Evolutionary conservation across 2,329 filamentous ascomycete species (phyloP), one percentile per base, ranked within the genome.

Genomic region (Aspergillus sp.): DNA sequence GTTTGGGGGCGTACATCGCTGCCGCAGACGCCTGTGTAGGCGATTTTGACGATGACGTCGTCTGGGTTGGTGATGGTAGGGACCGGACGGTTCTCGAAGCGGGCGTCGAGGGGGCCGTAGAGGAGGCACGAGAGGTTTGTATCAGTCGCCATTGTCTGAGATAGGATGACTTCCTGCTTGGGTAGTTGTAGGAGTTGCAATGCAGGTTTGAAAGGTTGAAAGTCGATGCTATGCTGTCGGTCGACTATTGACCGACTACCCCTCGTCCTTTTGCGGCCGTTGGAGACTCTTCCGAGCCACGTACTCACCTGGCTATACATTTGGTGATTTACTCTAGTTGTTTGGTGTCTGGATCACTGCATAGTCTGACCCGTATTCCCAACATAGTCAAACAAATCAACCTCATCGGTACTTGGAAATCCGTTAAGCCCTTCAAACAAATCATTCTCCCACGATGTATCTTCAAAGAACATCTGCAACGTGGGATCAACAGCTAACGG

Each of bases 21-120:
- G 40, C 75, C 77, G 59, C 76, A 79, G 17, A 79, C 76, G 6
- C 77, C 78, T 0, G 76, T 68, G 45, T 73, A 80, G 9, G 73
- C 71, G 37, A 80, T 77, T 23, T 74, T 72, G 12, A 80, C 66
- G 23, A 80, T 69, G 12, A 79, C 74, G 62, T 79, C 77, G 56
- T 75, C 66, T 0, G 71, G 68, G 17, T 74, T 65, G 8, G 66
- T 57, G 7, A 77, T 65, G 5, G 62, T 56, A 2, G 77, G 77
- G 1, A 77, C 62, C 1, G 74, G 71, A 4, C 61, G 68, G 54
- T 79, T 71, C 63, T 77, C 71, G 35, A 77, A 65, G 41, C 67
- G 70, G 14, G 73, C 75, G 19, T 72, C 67, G 44, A 69, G 66
- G 1, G 77, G 64, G 1, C 70, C 72, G 55, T 79, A 77, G 2